phyloP scores from a whole-genome alignment of 495 filamentous ascomycete genomes.

The Aspergillus steynii region DNA sequence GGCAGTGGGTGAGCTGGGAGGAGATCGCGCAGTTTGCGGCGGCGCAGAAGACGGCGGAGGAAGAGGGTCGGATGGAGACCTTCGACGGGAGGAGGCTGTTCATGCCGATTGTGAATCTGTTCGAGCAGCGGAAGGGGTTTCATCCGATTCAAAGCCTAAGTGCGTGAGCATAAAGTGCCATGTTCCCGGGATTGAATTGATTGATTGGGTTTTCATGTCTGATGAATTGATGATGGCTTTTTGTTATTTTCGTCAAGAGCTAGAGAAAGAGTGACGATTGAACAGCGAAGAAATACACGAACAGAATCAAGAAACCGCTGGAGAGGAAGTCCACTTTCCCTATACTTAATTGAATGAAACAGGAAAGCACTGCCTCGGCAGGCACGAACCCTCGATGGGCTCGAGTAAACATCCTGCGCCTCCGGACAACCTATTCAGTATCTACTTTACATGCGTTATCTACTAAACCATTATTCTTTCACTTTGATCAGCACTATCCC shows the following conservation, averaged over 20 bases:
- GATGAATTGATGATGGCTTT: too few relatives aligned
- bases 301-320: constrained; percentile 20
- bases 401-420: too few relatives aligned
- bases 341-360: too few relatives aligned
- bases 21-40: constrained; percentile 5
- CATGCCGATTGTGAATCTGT: constrained; percentile 16
- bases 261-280: too few relatives aligned
- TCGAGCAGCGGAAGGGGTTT: constrained; percentile 14
- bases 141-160: constrained; percentile 1
- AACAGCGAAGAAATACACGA: too few relatives aligned
- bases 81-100: constrained; percentile 13
- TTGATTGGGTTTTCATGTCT: neutral
- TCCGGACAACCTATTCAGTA: too few relatives aligned
- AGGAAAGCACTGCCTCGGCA: too few relatives aligned
- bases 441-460: too few relatives aligned
- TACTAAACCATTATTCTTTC: too few relatives aligned
- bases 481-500: too few relatives aligned
- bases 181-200: neutral
- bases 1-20: constrained; percentile 21
- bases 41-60: constrained; percentile 9
- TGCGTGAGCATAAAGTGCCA: neutral
- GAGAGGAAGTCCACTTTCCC: constrained; percentile 33
- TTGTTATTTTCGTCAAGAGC: too few relatives aligned
- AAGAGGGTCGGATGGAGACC: neutral
- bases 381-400: too few relatives aligned